Evolutionary conservation across 75 land plant genomes (phyloP).

Genomic region (Adiantum capillusveneris): DNA sequence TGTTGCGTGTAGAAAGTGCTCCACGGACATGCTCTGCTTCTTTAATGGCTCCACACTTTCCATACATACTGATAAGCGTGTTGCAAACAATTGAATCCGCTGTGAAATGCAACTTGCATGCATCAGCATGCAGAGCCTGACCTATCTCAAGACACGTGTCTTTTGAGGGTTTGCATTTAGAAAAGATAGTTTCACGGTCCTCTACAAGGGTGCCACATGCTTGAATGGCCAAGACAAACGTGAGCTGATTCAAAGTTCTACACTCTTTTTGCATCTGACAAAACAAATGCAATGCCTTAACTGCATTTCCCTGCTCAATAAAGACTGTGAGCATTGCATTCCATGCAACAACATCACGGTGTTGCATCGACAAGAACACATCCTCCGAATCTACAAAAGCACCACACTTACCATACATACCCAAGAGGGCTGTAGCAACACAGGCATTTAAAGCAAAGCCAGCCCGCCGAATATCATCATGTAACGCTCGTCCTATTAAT

Average conservation of each 20-base stretch:
- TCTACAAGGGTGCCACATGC: conserved; percentile 3
- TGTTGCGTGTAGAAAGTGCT: conserved; percentile 11
- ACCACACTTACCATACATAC: conserved; percentile 44
- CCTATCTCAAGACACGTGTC: conserved; percentile 8
- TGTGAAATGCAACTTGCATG: conserved; percentile 13
- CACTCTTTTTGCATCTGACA: conserved; percentile 22
- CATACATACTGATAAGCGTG: conserved; percentile 39
- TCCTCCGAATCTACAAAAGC: conserved; percentile 19
- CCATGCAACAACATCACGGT: conserved; percentile 41
- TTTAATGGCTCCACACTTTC: conserved; percentile 18
- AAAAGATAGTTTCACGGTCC: not conserved
- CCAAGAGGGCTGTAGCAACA: conserved; percentile 41
- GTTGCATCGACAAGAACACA: conserved; percentile 38
- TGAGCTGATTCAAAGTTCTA: conserved; percentile 9
- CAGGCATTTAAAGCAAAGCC: conserved; percentile 9
- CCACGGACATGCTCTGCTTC: conserved; percentile 17
- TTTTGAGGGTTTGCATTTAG: no score
- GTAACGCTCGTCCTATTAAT: not conserved
- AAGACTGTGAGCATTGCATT: conserved; percentile 47
- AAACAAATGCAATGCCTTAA: conserved; percentile 25
- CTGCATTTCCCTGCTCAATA: conserved; percentile 2
- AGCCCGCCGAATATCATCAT: not conserved
- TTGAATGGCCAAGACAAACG: conserved; percentile 11
- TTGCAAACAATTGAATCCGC: conserved; percentile 6
- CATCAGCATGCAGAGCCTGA: conserved; percentile 16